A percentile compares a stretch with the other conserved stretches of the same genome.
Evolutionary conservation across 768 basidiomycete genomes (phyloP).

Genomic region (Mycena indigotica): DNA sequence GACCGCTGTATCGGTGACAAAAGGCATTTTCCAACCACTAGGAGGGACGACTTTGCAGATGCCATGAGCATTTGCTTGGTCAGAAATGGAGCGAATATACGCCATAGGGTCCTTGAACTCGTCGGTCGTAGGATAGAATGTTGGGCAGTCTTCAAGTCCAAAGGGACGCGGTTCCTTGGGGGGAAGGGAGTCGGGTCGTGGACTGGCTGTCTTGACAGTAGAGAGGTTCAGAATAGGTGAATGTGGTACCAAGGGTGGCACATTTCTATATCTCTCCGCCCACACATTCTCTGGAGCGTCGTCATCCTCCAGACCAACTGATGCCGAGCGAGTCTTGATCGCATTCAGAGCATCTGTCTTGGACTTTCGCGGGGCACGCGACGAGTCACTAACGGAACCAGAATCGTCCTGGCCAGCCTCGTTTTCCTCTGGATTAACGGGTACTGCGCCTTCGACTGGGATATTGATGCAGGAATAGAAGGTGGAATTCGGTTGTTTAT

Average conservation of each 20-base stretch:
- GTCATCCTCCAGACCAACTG: constrained; percentile 55
- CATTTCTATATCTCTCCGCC: constrained; percentile 51
- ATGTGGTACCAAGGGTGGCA: constrained; percentile 59
- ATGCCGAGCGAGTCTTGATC: constrained; percentile 66
- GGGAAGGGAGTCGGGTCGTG: constrained; percentile 42
- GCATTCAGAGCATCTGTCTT: constrained; percentile 87
- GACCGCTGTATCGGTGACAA: constrained; percentile 92
- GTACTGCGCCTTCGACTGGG: constrained; percentile 71
- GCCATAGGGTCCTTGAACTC: constrained; percentile 94
- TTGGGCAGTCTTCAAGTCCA: constrained; percentile 85
- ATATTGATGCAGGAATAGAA: constrained; percentile 75
- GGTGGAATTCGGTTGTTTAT: constrained; percentile 46
- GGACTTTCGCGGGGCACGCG: constrained; percentile 84
- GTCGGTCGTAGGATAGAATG: constrained; percentile 84
- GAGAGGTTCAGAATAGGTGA: constrained; percentile 65
- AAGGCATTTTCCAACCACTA: constrained; percentile 92
- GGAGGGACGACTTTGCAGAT: constrained; percentile 98
- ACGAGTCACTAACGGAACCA: constrained; percentile 46
- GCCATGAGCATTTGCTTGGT: constrained; percentile 72
- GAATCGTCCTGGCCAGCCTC: constrained; percentile 41
- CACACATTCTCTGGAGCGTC: constrained; percentile 53
- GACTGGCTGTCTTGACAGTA: constrained; percentile 68
- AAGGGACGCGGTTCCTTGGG: constrained; percentile 68
- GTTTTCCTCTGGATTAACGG: constrained; percentile 52
- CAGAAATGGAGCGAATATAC: constrained; percentile 83